Percentiles rank a stretch among this genome's conserved stretches.
Conservation (phyloP, 2,329 filamentous ascomycete species). For the Periconia macrospinosa region DNA sequence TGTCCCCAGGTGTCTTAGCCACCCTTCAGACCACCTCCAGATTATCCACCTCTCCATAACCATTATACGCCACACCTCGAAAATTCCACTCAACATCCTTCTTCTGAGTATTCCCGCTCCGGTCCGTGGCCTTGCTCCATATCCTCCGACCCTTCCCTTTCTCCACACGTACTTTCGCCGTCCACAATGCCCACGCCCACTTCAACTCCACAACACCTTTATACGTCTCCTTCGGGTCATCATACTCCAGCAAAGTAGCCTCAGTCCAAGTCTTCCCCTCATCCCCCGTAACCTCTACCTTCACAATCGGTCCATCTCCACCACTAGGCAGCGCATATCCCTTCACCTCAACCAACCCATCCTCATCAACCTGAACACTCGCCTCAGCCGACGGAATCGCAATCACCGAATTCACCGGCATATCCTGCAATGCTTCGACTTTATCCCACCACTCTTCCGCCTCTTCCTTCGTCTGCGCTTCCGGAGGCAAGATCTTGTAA, state of each 20-base stretch:
- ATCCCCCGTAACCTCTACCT: slow-evolving; percentile 57
- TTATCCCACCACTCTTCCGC: slow-evolving; percentile 57
- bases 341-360: slow-evolving; percentile 52
- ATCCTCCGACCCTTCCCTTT: slow-evolving; percentile 49
- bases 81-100: slow-evolving; percentile 59
- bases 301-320: slow-evolving; percentile 54
- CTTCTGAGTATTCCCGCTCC: slow-evolving; percentile 55
- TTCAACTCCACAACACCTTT: slow-evolving; percentile 40
- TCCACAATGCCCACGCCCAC: slow-evolving; percentile 63
- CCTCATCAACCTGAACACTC: slow-evolving; percentile 43
- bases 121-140: slow-evolving; percentile 59
- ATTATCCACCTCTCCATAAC: slow-evolving; percentile 57
- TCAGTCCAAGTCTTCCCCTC: slow-evolving; percentile 54
- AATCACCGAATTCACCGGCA: slow-evolving; percentile 60
- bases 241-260: slow-evolving; percentile 43
- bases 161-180: slow-evolving; percentile 46
- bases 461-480: slow-evolving; percentile 51
- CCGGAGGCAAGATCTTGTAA: slow-evolving; percentile 61
- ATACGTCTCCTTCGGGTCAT: slow-evolving; percentile 31
- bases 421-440: slow-evolving; percentile 56
- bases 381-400: slow-evolving; percentile 50
- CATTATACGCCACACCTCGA: slow-evolving; percentile 63
- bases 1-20: background rate
- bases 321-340: slow-evolving; percentile 61
- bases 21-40: slow-evolving; percentile 46